Evolutionary conservation across 257 asterid genomes (phyloP).

Genomic region (Catharanthus roseus): DNA sequence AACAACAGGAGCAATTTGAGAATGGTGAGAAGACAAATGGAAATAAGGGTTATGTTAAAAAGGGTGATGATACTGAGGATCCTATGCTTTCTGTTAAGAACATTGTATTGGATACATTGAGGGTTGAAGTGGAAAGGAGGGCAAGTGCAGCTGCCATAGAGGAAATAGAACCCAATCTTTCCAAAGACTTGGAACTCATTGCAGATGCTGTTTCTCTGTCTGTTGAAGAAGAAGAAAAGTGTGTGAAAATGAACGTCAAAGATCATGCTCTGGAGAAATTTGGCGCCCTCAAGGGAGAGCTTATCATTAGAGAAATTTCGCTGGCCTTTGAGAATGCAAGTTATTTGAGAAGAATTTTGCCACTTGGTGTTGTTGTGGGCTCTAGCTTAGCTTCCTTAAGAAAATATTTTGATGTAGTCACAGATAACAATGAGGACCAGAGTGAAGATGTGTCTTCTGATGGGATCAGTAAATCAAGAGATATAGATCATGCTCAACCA

Average conservation of each 20-base stretch:
- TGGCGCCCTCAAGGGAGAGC: constrained; percentile 54
- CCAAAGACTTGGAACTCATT: constrained; percentile 59
- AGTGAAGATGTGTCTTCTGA: constrained; percentile 27
- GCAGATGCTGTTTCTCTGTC: constrained; percentile 66
- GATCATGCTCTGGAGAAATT: constrained; percentile 31
- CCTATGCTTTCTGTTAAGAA: constrained; percentile 37
- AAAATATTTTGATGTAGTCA: constrained; percentile 52
- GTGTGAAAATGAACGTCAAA: constrained; percentile 13
- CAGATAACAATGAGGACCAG: constrained; percentile 33
- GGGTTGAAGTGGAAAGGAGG: constrained; percentile 75
- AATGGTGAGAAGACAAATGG: constrained; percentile 25
- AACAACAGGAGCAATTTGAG: constrained; percentile 31
- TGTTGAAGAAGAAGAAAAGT: constrained; percentile 35
- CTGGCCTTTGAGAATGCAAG: constrained; percentile 62
- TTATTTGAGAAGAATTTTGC: constrained; percentile 58
- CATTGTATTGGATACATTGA: constrained; percentile 52
- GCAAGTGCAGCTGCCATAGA: constrained; percentile 41
- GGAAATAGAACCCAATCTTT: constrained; percentile 57
- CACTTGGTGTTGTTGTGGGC: constrained; percentile 87
- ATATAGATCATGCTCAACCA: constrained; percentile 24
- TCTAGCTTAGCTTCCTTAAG: constrained; percentile 73
- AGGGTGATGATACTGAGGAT: constrained; percentile 27
- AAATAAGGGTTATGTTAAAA: constrained; percentile 23
- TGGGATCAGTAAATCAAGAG: constrained; percentile 24
- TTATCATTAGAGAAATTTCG: constrained; percentile 48